A percentile compares a stretch with the other conserved stretches of the same genome.
These are phyloP conservation scores for Rhodosporidiobolus sp. DNA, from an alignment of 768 basidiomycete genomes.

Conservation along the genomic window DNA sequence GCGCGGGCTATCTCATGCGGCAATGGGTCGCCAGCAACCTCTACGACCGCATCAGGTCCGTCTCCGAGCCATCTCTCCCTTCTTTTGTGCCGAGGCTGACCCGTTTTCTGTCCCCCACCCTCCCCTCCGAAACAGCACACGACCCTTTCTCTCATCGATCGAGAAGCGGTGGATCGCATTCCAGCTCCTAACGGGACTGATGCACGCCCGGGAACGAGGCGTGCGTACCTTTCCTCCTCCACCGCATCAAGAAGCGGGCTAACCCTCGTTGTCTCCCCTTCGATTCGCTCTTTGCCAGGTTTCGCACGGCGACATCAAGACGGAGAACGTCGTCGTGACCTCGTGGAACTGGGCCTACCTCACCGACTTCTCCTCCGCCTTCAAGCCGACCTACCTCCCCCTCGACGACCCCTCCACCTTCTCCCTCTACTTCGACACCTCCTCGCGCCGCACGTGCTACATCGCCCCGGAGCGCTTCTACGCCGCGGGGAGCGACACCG, in stretches of 20 bases:
- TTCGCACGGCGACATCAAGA: slow-evolving; percentile 97
- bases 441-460: slow-evolving; percentile 88
- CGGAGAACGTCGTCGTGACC: slow-evolving; percentile 91
- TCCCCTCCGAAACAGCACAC: slow-evolving; percentile 62
- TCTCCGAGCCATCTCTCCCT: too few species aligned
- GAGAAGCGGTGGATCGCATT: slow-evolving; percentile 99
- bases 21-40: slow-evolving; percentile 93
- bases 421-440: slow-evolving; percentile 96
- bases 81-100: background rate
- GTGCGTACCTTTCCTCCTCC: slow-evolving; percentile 43
- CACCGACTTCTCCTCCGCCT: slow-evolving; percentile 83
- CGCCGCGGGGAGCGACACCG: slow-evolving; percentile 69
- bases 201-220: slow-evolving; percentile 72
- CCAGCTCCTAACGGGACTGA: slow-evolving; percentile 79
- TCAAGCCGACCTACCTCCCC: slow-evolving; percentile 92
- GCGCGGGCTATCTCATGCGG: slow-evolving; percentile 88
- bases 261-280: background rate
- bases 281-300: slow-evolving; percentile 52
- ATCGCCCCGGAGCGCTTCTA: slow-evolving; percentile 95
- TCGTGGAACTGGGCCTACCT: slow-evolving; percentile 95
- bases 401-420: slow-evolving; percentile 96
- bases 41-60: slow-evolving; percentile 92
- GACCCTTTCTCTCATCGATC: slow-evolving; percentile 82
- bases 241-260: background rate
- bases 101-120: background rate